Evolutionary conservation across 495 filamentous ascomycete species (phyloP).

Genomic region (Aspergillus diversus): DNA sequence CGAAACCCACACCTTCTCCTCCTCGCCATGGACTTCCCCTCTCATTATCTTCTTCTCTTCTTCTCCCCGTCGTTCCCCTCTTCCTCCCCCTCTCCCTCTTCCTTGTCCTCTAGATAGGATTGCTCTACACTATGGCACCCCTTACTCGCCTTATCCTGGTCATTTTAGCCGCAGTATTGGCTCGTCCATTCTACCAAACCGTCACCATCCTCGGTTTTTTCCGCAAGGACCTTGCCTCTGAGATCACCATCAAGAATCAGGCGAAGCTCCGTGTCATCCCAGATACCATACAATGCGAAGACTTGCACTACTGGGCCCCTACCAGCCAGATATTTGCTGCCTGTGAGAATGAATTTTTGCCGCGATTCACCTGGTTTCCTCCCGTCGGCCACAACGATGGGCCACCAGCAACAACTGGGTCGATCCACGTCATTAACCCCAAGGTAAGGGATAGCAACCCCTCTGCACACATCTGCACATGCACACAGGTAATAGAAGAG

Average conservation of each 20-base stretch:
- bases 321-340: constrained; percentile 59
- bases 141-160: constrained; percentile 22
- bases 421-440: constrained; percentile 59
- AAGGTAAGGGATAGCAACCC: constrained; percentile 33
- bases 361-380: constrained; percentile 61
- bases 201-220: constrained; percentile 36
- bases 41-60: too few species aligned
- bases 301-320: constrained; percentile 58
- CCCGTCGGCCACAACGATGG: constrained; percentile 45
- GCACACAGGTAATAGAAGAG: not conserved
- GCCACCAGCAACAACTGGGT: constrained; percentile 43
- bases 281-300: constrained; percentile 61
- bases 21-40: too few species aligned
- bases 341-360: constrained; percentile 51
- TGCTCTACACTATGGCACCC: not conserved
- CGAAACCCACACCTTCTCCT: too few species aligned
- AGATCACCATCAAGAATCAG: constrained; percentile 38
- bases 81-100: constrained; percentile 8
- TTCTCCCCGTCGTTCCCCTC: too few species aligned
- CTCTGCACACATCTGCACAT: too few species aligned
- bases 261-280: constrained; percentile 43
- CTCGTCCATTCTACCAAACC: not conserved
- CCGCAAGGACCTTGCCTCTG: constrained; percentile 20
- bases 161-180: constrained; percentile 27
- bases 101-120: constrained; percentile 10